Base-by-base conservation (phyloP, 306 rosid genomes). In the Geum urbanum region DNA sequence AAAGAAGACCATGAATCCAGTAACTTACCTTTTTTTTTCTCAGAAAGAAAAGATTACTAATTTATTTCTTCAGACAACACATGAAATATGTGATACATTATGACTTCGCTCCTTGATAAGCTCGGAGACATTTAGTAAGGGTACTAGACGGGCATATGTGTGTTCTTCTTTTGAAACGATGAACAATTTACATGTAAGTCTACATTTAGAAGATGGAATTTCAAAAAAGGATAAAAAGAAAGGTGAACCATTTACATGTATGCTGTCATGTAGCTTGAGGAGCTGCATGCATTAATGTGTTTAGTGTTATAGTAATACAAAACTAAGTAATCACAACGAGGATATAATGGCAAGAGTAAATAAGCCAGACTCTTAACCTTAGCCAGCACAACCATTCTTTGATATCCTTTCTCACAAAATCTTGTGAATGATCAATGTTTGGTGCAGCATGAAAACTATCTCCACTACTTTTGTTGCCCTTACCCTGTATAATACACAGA, bases 381-480 rank as follows among this genome's bases (percentile, higher is more conserved):
- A 95, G 69, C 96, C 96, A 91, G 84, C 77, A 47, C 69, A 95
- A 76, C 99, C 99, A 95, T 79, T 91, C 99, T 80, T 83, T 86
- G 77, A 95, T 66, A 84, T 95, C 99, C 48, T 84, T 87, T 83
- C 99, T 87, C 76, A 95, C 99, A 86, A 91, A 95, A n/a, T 91
- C 97, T 85, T 95, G 99, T 37, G 99, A 95, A 80, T 95, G 99
- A 83, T 95, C 99, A 74, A 95, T 95, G 79, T 95, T 95, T 66
- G 99, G 99, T 66, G 99, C 99, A 71, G 99, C 99, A 64, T 95
- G 99, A 76, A 95, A 95, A 80, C 65, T 84, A 44, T 95, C 99
- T 76, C 99, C 99, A 9, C 97, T 94, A 78, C 97, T 89, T 78
- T 80, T 89, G 85, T 92, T 89, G 84, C 97, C 97, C 78, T 81